Evolutionary conservation across 169 alveolate genomes (phyloP), one percentile per base, ranked within the genome.

Genomic region (Plasmodium fragile): DNA sequence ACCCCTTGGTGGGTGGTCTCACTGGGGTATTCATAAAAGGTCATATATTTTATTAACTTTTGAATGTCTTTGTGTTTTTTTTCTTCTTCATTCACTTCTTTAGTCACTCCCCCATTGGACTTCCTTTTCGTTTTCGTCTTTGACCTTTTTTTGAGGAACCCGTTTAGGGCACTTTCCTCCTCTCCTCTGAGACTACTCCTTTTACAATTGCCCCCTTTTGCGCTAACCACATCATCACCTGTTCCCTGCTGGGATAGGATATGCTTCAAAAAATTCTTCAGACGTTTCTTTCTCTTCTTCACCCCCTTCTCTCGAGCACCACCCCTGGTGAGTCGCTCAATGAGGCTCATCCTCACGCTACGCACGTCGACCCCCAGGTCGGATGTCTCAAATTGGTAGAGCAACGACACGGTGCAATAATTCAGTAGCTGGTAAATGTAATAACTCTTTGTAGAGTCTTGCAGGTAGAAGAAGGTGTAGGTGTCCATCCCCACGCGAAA

Each of bases 371-470:
- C 41, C 2, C 79, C 45, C 11, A 85, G 30, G 18, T 49, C 22
- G 0, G 93, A 73, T 7, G 79, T 53, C 36, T 41, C 84, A 49
- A 85, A 75, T 1, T 13, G 69, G 18, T 75, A 85, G 36, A 85
- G 11, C 22, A 85, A 75, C 0, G 71, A 41, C 52, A 85, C 28
- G 43, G 39, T 30, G 10, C 28, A 73, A 53, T 85, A 85, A 16
- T 85, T 85, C 10, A 52, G n/a, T 7, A 85, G 78, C 32, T 85
- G 93, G 43, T 49, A 85, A 34, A 85, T 52, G 80, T 49, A 85
- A n/a, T 39, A 65, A 8, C 55, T 8, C 4, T 77, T 65, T 39
- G 0, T 32, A n/a, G n/a, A 34, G 65, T 72, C 70, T 30, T 75
- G 80, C 2, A 75, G 55, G 55, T 85, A 85, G 34, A 85, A 75